phyloP scores from a whole-genome alignment of 495 filamentous ascomycete species.

The Talaromyces trachyspermus region DNA sequence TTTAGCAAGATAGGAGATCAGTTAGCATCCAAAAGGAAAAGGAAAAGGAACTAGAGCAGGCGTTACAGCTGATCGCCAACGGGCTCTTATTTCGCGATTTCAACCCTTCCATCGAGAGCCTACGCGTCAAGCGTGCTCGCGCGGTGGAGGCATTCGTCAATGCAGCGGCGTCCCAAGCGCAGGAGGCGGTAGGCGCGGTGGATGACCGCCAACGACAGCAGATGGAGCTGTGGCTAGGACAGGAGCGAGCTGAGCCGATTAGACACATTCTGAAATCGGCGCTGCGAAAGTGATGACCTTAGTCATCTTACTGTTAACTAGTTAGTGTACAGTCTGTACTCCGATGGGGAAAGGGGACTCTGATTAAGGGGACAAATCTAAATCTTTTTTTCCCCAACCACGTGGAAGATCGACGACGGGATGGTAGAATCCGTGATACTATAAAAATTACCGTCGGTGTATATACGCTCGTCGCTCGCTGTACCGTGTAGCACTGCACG shows the following conservation, averaged over 20 bases:
- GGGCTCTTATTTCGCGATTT: slow-evolving; percentile 27
- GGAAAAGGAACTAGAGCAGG: slow-evolving; percentile 15
- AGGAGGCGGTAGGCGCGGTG: slow-evolving; percentile 14
- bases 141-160: slow-evolving; percentile 29
- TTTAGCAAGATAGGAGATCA: slow-evolving; percentile 30
- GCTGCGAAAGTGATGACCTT: slow-evolving; percentile 15
- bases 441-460: too few species aligned
- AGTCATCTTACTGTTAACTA: neutral
- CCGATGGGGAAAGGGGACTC: neutral
- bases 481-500: too few species aligned
- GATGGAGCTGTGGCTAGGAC: slow-evolving; percentile 24
- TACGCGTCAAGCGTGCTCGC: slow-evolving; percentile 35
- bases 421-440: neutral
- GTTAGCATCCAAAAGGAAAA: slow-evolving; percentile 9
- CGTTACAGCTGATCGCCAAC: slow-evolving; percentile 23
- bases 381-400: slow-evolving; percentile 10
- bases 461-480: too few species aligned
- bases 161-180: slow-evolving; percentile 22
- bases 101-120: slow-evolving; percentile 31
- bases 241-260: slow-evolving; percentile 30
- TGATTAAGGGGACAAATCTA: neutral
- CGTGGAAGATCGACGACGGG: slow-evolving; percentile 21
- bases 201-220: slow-evolving; percentile 14
- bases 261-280: slow-evolving; percentile 33
- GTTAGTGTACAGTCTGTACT: neutral